Evolutionary conservation across 805 yeast species (phyloP).

Genomic region (Saccharomycopsis sp.): DNA sequence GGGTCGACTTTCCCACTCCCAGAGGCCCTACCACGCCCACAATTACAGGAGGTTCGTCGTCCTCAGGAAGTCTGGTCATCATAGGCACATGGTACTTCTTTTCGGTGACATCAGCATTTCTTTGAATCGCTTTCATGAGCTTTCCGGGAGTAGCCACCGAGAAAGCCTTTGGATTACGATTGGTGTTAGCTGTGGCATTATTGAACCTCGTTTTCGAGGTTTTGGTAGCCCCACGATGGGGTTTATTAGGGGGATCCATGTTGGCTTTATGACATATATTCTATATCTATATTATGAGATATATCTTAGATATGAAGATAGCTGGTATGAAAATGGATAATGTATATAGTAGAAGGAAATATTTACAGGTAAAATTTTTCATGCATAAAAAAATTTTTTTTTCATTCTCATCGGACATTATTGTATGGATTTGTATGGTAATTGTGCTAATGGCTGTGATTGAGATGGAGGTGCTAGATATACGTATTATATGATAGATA

Average conservation of each 20-base stretch:
- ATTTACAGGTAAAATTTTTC: not conserved
- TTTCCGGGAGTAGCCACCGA: conserved; percentile 82
- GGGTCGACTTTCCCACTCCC: conserved; percentile 95
- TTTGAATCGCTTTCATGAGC: conserved; percentile 72
- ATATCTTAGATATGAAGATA: not conserved
- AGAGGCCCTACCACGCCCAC: conserved; percentile 98
- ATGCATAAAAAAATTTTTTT: not conserved
- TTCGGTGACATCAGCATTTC: conserved; percentile 78
- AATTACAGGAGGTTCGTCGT: conserved; percentile 93
- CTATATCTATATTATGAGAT: too few species aligned
- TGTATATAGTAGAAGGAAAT: not conserved
- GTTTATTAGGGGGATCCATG: conserved; percentile 60
- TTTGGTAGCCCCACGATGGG: conserved; percentile 64
- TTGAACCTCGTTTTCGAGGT: conserved; percentile 74
- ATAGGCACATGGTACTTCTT: conserved; percentile 90
- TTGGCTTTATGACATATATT: too few species aligned
- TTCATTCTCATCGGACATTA: not conserved
- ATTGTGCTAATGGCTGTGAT: too few species aligned
- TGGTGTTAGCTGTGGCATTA: conserved; percentile 45
- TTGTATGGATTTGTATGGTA: too few species aligned
- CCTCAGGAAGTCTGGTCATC: conserved; percentile 96
- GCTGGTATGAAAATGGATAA: not conserved
- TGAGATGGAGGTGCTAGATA: too few species aligned
- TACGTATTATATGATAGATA: too few species aligned
- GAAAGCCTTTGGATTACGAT: conserved; percentile 76